Percentiles rank a stretch among this genome's conserved stretches.
Evolutionary conservation across 106 monocot species (phyloP).

Genomic region (Acorus calamus): DNA sequence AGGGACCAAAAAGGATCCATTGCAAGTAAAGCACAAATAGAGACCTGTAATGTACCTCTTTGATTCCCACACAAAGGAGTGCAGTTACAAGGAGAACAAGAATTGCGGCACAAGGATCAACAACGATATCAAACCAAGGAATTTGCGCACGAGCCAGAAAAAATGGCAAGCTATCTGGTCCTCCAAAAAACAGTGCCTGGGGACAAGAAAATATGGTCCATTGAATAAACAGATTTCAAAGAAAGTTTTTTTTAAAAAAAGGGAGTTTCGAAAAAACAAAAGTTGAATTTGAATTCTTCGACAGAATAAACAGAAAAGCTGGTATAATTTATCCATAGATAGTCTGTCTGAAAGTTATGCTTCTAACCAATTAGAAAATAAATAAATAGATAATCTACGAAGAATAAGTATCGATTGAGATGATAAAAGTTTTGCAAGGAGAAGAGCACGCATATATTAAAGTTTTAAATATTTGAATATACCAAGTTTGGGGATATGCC

Average conservation of each 20-base stretch:
- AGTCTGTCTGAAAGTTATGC: too few relatives aligned
- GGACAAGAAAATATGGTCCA: too few relatives aligned
- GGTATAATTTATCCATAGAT: too few relatives aligned
- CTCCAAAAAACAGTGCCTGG: slow-evolving; percentile 95
- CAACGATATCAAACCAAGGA: slow-evolving; percentile 58
- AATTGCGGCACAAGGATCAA: slow-evolving; percentile 89
- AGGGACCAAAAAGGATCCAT: background rate
- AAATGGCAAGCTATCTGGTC: slow-evolving; percentile 64
- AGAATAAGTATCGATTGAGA: too few relatives aligned
- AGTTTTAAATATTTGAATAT: slow-evolving; percentile 3
- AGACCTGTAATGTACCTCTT: slow-evolving; percentile 42
- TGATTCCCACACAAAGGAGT: slow-evolving; percentile 85
- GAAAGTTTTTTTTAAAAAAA: too few relatives aligned
- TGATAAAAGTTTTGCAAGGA: background rate
- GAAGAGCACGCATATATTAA: slow-evolving; percentile 2
- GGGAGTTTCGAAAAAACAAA: too few relatives aligned
- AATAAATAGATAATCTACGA: too few relatives aligned
- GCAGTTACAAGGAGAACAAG: slow-evolving; percentile 67
- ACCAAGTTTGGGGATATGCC: slow-evolving; percentile 97
- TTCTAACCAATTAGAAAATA: too few relatives aligned
- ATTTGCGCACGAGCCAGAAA: slow-evolving; percentile 57
- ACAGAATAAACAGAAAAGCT: too few relatives aligned
- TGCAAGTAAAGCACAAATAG: too few relatives aligned
- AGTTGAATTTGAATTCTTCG: too few relatives aligned
- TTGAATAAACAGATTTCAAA: too few relatives aligned